Evolutionary conservation across 768 basidiomycete species (phyloP), one percentile per base, ranked within the genome.

Genomic region (Gyrodon lividus): DNA sequence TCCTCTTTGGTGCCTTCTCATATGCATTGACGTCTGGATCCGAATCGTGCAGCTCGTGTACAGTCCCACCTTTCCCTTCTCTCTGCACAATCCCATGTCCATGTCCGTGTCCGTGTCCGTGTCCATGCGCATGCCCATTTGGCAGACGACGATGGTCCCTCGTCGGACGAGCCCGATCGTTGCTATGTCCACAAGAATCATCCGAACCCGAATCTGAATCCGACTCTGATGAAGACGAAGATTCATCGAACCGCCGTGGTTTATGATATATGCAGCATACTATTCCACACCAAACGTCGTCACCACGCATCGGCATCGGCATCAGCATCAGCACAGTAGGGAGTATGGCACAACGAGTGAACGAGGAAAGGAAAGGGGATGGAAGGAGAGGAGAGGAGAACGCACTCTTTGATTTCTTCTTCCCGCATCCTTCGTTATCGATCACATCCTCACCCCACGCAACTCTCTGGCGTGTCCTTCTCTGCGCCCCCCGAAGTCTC

Each of bases 201-300:
- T 67, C 69, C 0, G 68, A 61, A 33, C 68, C 75, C 0, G 71
- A 69, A 44, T 77, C 78, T 2, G 81, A 78, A 37, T 79, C 84
- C 0, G 80, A 81, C 37, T 80, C 79, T 30, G 83, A 83, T 0
- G 85, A 89, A 0, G 91, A 83, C 0, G 85, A 89, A 0, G 91
- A 92, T 63, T 93, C 91, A 70, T 92, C 91, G 55, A 91, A 93
- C 44, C 63, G 72, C 50, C 80, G 78, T 1, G 87, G 86, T 64
- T 87, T 89, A 65, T 93, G 91, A 63, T 94, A 96, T 62, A 98
- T 96, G 68, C 94, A 98, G 67, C 94, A 98, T 44, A 97, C 94
- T 98, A 56, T n/a, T 28, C 10, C 7, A 19, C 10, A 28, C 14
- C 40, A 43, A 26, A 28, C 12, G n/a, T n/a, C n/a, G 40, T 41